phyloP scores from a whole-genome alignment of 2,329 filamentous ascomycete genomes.

The Talaromyces marneffei region DNA sequence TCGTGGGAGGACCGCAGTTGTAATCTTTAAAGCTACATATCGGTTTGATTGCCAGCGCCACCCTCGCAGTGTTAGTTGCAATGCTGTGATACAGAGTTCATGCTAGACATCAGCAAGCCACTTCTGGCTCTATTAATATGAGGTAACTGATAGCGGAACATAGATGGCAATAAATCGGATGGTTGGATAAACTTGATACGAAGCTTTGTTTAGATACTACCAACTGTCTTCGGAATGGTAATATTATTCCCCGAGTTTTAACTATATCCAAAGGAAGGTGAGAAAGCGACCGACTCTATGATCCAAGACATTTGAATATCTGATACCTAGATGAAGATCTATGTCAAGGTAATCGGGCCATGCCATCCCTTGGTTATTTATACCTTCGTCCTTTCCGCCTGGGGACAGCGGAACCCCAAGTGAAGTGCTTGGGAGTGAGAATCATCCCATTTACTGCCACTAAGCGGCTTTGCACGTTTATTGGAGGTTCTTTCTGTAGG shows the following conservation, averaged over 20 bases:
- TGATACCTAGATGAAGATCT: too few relatives aligned
- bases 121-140: neutral
- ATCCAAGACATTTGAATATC: too few relatives aligned
- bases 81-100: neutral
- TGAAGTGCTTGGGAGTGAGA: too few relatives aligned
- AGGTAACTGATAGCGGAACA: neutral
- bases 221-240: neutral
- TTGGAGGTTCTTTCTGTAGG: too few relatives aligned
- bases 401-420: too few relatives aligned
- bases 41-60: constrained; percentile 15
- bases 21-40: constrained; percentile 11
- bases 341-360: too few relatives aligned
- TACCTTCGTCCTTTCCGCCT: too few relatives aligned
- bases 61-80: constrained; percentile 34
- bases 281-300: too few relatives aligned
- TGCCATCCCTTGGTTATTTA: too few relatives aligned
- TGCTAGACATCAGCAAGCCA: neutral
- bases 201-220: neutral
- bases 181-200: neutral
- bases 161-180: neutral
- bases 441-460: too few relatives aligned
- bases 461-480: too few relatives aligned
- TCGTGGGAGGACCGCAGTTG: constrained; percentile 20
- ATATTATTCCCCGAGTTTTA: neutral
- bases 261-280: neutral